Base-by-base conservation (phyloP, 768 basidiomycete species). In the Tremella yokohamensis region DNA sequence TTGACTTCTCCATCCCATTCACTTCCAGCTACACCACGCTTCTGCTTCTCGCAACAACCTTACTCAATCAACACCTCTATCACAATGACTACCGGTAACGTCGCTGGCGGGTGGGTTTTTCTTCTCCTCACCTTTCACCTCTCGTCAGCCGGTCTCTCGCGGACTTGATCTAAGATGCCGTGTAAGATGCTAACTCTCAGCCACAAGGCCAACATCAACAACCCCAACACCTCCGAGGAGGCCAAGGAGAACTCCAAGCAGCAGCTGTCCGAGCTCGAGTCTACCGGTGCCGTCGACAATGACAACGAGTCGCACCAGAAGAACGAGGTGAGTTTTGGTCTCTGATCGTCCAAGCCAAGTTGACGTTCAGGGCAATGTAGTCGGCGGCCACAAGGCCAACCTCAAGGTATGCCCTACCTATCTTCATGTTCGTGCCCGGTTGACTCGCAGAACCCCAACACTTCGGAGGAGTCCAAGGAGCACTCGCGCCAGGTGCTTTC, bases 301-400 rank as follows among this genome's bases (percentile, higher is more conserved):
- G 63, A 57, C 19, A 42, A 16, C 18, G 58, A 60, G 3, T 13
- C 20, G n/a, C 38, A 56, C 40, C 45, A 48, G 49, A 68, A 68
- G 61, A 68, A 68, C 45, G 66, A 67, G 34, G 64, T 62, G 45
- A 45, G 63, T 25, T 24, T 37, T 8, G 11, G 15, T 8, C 4
- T 3, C 7, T 52, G 2, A 9, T 40, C 2, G 26, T 39, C 12
- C 15, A 19, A 53, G 29, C 3, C n/a, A 2, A 34, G 22, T 25
- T 26, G 13, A 22, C 12, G 26, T 4, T 11, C 24, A 63, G 62
- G 53, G 54, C 45, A 69, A 65, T 62, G 83, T 85, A 48, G 57
- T 74, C 42, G 71, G 73, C 18, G 73, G 73, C 4, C 67, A 74
- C 69, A 72, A 72, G 57, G 72, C 74, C 37, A 69, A 73, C 12